Evolutionary conservation across 1,284 basidiomycete species (phyloP).

Genomic region (Apiotrichum veenhuisii): DNA sequence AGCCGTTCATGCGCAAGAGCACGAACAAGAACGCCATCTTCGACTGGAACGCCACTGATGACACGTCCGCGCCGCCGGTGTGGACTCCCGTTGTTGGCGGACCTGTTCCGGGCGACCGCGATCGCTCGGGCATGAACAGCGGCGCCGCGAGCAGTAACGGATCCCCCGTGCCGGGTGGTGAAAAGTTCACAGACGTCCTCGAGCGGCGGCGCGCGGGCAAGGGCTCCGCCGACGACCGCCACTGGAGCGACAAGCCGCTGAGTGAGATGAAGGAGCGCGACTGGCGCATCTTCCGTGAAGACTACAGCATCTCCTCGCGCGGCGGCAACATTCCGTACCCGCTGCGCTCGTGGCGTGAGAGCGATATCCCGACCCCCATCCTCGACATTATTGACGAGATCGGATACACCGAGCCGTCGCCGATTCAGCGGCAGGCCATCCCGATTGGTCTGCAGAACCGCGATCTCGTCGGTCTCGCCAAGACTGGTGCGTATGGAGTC

Average conservation of each 20-base stretch:
- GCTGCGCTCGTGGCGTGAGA: constrained; percentile 86
- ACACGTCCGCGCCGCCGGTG: constrained; percentile 61
- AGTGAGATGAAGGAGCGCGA: constrained; percentile 95
- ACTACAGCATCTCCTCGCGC: constrained; percentile 90
- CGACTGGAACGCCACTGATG: constrained; percentile 93
- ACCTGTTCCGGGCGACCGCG: not conserved
- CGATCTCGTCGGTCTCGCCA: constrained; percentile 96
- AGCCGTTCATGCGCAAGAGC: constrained; percentile 86
- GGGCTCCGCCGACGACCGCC: constrained; percentile 79
- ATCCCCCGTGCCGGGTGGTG: constrained; percentile 11
- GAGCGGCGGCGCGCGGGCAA: constrained; percentile 78
- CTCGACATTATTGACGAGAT: constrained; percentile 80
- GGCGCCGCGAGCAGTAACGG: not conserved
- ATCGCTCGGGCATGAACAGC: not conserved
- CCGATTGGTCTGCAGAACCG: constrained; percentile 94
- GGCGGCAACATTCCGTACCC: constrained; percentile 91
- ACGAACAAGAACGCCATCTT: constrained; percentile 92
- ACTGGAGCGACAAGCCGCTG: constrained; percentile 95
- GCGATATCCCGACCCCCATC: constrained; percentile 71
- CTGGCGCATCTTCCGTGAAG: constrained; percentile 98
- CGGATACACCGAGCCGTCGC: constrained; percentile 93
- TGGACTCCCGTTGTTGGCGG: constrained; percentile 1
- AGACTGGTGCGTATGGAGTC: constrained; percentile 65
- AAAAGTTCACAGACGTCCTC: constrained; percentile 60
- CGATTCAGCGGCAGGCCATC: constrained; percentile 97